A percentile compares a stretch with the other conserved stretches of the same genome.
Evolutionary conservation across 148 eudicot species (phyloP).

Genomic region (Rhododendron henanense): DNA sequence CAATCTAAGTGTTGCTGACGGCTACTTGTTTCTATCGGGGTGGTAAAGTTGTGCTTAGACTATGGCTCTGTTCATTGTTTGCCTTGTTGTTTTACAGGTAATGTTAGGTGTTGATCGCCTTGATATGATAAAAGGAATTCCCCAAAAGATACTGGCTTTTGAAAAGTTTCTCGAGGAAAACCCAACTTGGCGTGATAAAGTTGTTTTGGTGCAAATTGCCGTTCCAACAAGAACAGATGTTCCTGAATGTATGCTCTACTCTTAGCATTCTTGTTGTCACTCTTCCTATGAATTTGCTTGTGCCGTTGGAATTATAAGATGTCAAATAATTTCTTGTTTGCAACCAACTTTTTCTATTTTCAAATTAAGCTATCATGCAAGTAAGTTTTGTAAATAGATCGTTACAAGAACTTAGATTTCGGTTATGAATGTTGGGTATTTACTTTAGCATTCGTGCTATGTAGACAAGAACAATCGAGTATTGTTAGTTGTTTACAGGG

Average conservation of each 20-base stretch:
- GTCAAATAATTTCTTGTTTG: background rate
- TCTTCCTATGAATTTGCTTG: background rate
- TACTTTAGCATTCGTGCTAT: background rate
- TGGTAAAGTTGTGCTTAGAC: background rate
- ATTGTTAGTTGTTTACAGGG: background rate
- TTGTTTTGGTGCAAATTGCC: conserved; percentile 93
- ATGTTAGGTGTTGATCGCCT: conserved; percentile 99
- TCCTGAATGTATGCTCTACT: conserved; percentile 72
- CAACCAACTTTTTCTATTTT: background rate
- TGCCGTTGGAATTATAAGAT: background rate
- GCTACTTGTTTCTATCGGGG: background rate
- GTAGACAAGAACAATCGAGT: background rate
- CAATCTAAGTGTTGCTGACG: background rate
- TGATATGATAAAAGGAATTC: conserved; percentile 99
- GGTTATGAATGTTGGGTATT: background rate
- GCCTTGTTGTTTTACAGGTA: conserved; percentile 40
- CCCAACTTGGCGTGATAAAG: conserved; percentile 74
- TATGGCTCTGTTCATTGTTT: conserved; percentile 2
- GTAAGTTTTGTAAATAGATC: background rate
- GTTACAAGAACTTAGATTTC: background rate
- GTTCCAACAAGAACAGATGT: conserved; percentile 99
- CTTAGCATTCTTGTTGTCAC: background rate
- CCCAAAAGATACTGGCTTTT: conserved; percentile 92
- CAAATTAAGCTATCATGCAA: background rate
- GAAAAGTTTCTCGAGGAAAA: conserved; percentile 96